A percentile compares a stretch with the other conserved stretches of the same genome.
These are phyloP conservation scores for Eimeria necatrix DNA, from an alignment of 169 alveolate genomes.

Conservation along the genomic window DNA sequence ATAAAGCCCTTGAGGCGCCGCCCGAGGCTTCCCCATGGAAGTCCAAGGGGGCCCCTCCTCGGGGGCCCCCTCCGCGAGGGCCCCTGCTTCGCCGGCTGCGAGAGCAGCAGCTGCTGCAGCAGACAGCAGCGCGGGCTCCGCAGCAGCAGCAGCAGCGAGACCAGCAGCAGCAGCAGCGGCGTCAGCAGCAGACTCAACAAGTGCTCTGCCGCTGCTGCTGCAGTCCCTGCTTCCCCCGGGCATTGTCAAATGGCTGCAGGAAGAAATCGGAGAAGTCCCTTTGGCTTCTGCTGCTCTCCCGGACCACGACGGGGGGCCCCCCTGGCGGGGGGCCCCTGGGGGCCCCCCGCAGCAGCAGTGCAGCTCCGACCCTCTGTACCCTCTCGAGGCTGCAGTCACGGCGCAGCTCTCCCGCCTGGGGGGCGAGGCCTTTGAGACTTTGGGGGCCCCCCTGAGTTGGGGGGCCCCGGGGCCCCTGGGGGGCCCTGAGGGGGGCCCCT, in stretches of 20 bases:
- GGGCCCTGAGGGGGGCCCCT: not conserved
- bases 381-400: not conserved
- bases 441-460: not conserved
- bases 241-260: not conserved
- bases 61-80: constrained; percentile 4
- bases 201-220: constrained; percentile 22
- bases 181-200: not conserved
- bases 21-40: not conserved
- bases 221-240: constrained; percentile 25
- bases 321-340: not conserved
- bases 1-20: constrained; percentile 14
- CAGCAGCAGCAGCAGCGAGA: not conserved
- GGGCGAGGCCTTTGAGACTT: constrained; percentile 43
- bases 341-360: not conserved
- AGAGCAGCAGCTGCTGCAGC: not conserved
- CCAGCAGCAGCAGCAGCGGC: constrained; percentile 19
- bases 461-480: not conserved
- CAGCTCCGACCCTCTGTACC: not conserved
- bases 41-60: not conserved
- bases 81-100: not conserved
- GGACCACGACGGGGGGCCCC: too few relatives aligned
- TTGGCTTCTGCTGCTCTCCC: not conserved
- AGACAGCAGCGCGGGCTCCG: not conserved
- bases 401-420: constrained; percentile 34
- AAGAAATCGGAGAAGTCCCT: not conserved